phyloP scores from a whole-genome alignment of 2,329 filamentous ascomycete species.

The Fusarium poae region DNA sequence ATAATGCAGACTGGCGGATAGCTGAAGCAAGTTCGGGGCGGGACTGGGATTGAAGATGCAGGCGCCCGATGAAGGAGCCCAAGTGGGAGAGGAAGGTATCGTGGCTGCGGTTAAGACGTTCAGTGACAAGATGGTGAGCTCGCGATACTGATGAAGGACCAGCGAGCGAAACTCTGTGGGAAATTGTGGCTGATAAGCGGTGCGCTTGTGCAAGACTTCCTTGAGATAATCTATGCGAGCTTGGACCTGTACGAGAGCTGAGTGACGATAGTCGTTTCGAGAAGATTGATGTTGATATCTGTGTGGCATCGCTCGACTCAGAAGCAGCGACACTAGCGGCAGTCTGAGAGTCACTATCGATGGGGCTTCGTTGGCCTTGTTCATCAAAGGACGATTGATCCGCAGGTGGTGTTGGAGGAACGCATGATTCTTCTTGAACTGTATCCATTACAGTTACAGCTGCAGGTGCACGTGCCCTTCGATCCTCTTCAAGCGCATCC shows the following conservation, averaged over 20 bases:
- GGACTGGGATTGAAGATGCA: conserved; percentile 93
- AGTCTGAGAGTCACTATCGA: conserved; percentile 59
- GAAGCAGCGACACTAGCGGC: conserved; percentile 53
- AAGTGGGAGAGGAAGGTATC: conserved; percentile 91
- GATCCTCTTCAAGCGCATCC: conserved; percentile 81
- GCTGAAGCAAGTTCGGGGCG: conserved; percentile 84
- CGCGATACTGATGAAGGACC: conserved; percentile 72
- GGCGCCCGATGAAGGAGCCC: conserved; percentile 89
- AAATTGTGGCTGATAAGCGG: conserved; percentile 66
- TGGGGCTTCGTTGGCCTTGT: conserved; percentile 49
- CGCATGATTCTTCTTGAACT: conserved; percentile 68
- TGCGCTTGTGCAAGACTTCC: conserved; percentile 55
- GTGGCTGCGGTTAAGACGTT: conserved; percentile 82
- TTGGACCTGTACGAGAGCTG: conserved; percentile 52
- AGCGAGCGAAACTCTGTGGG: conserved; percentile 84
- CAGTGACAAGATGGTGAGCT: conserved; percentile 83
- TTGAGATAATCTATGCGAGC: conserved; percentile 56
- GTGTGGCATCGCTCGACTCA: conserved; percentile 55
- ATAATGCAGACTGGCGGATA: conserved; percentile 85
- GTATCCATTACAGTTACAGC: conserved; percentile 72
- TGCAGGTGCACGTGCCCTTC: conserved; percentile 62
- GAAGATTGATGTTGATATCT: conserved; percentile 53
- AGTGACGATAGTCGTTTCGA: conserved; percentile 64
- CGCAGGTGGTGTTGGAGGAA: conserved; percentile 73
- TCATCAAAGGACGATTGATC: conserved; percentile 66